A percentile compares a stretch with the other conserved stretches of the same genome.
These are phyloP conservation scores for Artemisia tridentata DNA, from an alignment of 129 eudicot genomes.

Conservation along the genomic window DNA sequence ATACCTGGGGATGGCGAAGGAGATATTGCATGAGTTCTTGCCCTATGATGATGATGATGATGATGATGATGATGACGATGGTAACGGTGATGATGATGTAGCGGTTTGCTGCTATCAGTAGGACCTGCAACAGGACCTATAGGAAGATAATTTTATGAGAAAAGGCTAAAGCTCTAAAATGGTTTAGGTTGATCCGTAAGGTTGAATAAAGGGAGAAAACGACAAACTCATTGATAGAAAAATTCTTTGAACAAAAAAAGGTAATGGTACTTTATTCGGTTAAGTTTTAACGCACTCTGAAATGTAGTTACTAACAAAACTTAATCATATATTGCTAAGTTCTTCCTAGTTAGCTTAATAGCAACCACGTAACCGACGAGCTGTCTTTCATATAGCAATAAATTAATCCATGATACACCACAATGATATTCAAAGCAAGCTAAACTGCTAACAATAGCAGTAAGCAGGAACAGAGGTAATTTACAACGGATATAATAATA, in stretches of 20 bases:
- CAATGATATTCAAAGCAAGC: not conserved
- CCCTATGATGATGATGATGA: slow-evolving; percentile 32
- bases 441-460: not conserved
- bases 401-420: slow-evolving; percentile 9
- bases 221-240: too few species aligned
- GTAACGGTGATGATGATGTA: slow-evolving; percentile 35
- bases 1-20: slow-evolving; percentile 80
- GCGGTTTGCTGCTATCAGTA: slow-evolving; percentile 26
- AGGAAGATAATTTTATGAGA: slow-evolving; percentile 9
- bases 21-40: slow-evolving; percentile 45
- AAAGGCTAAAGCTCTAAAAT: not conserved
- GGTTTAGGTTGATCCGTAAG: slow-evolving; percentile 1
- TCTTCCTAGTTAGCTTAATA: not conserved
- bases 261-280: not conserved
- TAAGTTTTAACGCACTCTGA: not conserved
- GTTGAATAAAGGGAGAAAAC: not conserved
- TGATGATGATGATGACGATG: slow-evolving; percentile 1
- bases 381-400: not conserved
- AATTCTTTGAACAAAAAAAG: too few species aligned
- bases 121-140: slow-evolving; percentile 59
- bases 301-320: not conserved
- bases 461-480: too few species aligned
- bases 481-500: too few species aligned
- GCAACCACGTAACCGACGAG: not conserved
- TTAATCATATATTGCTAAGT: not conserved